These are phyloP conservation scores for Yarrowia keelungensis DNA, from an alignment of 805 yeast genomes.

Conservation along the genomic window DNA sequence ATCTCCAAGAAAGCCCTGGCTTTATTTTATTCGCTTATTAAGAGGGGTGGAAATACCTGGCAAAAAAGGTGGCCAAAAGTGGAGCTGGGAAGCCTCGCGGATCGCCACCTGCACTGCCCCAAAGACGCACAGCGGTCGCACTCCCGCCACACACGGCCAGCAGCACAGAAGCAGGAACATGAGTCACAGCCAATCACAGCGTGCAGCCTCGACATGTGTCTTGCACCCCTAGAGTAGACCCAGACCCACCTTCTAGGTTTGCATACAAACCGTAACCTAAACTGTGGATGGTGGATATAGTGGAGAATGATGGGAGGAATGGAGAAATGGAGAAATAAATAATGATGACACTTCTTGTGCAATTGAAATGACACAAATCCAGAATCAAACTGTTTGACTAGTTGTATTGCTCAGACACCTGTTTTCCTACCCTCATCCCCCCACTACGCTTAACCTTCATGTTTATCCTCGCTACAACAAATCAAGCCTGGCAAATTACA, in stretches of 20 bases:
- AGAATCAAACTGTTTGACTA: too few species aligned
- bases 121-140: conserved; percentile 7
- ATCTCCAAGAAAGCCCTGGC: too few species aligned
- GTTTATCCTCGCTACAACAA: conserved; percentile 13
- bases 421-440: too few species aligned
- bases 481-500: background rate
- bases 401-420: too few species aligned
- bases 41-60: background rate
- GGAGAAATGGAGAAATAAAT: too few species aligned
- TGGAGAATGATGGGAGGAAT: too few species aligned
- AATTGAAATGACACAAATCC: too few species aligned
- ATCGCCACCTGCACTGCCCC: background rate
- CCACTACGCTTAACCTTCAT: conserved; percentile 9
- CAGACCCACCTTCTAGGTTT: background rate
- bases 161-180: conserved; percentile 31
- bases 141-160: conserved; percentile 23
- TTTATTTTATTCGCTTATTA: conserved; percentile 3
- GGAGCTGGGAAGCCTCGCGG: too few species aligned
- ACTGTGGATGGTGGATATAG: background rate
- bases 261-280: conserved; percentile 2
- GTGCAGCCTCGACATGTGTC: conserved; percentile 26
- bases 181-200: conserved; percentile 37
- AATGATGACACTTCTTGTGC: too few species aligned
- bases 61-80: too few species aligned
- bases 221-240: conserved; percentile 31